phyloP scores from a whole-genome alignment of 2,329 filamentous ascomycete species.

The Thielaviopsis cerberus region DNA sequence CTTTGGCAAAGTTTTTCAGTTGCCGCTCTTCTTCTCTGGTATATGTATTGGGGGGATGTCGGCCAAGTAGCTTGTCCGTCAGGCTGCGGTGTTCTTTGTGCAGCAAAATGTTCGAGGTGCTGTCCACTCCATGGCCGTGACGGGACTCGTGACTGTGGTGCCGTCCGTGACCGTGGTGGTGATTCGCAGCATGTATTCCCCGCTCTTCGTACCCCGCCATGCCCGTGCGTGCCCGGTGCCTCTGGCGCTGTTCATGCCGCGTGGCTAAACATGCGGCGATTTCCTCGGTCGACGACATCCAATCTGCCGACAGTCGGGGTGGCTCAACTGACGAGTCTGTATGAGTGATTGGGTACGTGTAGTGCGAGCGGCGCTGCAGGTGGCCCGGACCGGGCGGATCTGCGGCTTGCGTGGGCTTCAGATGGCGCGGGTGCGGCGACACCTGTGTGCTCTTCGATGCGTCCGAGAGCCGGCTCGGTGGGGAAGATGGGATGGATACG shows the following conservation, averaged over 20 bases:
- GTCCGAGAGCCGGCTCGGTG: no score
- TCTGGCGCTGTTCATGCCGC: background rate
- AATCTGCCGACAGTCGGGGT: constrained; percentile 1
- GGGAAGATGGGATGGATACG: no score
- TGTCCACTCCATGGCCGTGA: background rate
- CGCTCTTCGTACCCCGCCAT: background rate
- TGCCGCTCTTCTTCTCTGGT: constrained; percentile 4
- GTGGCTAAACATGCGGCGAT: background rate
- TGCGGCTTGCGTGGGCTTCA: background rate
- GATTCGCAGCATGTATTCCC: background rate
- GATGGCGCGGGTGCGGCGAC: no score
- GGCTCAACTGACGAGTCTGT: background rate
- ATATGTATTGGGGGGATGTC: background rate
- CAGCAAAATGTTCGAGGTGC: background rate
- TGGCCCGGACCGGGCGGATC: background rate
- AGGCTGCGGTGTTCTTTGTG: constrained; percentile 3
- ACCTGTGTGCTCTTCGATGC: no score
- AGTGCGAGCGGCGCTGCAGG: background rate
- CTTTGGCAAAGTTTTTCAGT: constrained; percentile 25
- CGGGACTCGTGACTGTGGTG: background rate
- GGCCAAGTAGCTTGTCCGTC: constrained; percentile 3
- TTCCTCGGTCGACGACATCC: constrained; percentile 8
- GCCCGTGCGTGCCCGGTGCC: background rate
- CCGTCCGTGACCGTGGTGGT: background rate
- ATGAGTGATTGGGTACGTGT: constrained; percentile 1